Conservation (phyloP, 164 flowering plant species). For the Warburgia ugandensis region DNA sequence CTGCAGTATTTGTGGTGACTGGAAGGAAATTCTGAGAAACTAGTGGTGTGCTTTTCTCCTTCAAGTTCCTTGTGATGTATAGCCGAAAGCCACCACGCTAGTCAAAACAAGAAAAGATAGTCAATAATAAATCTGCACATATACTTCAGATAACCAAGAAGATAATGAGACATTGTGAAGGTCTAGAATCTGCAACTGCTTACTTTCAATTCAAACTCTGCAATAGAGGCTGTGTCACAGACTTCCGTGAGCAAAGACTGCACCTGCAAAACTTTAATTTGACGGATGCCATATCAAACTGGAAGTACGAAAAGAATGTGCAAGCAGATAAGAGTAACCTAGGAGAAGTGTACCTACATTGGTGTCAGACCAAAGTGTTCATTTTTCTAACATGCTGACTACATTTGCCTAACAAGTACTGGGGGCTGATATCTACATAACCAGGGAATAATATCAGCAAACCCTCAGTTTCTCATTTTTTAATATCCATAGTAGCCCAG, state of each 20-base stretch:
- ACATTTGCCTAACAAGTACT: too few species aligned
- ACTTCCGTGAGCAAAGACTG: constrained; percentile 50
- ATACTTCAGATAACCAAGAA: background rate
- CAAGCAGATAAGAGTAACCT: background rate
- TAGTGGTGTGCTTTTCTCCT: constrained; percentile 22
- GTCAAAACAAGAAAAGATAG: constrained; percentile 6
- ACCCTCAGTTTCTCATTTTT: too few species aligned
- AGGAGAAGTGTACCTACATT: too few species aligned
- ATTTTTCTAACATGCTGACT: too few species aligned
- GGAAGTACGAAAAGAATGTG: background rate
- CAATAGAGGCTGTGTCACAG: constrained; percentile 69
- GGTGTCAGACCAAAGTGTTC: too few species aligned
- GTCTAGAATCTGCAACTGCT: constrained; percentile 7
- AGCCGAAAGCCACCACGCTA: constrained; percentile 66
- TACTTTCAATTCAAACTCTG: constrained; percentile 78
- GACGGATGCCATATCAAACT: background rate
- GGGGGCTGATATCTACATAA: too few species aligned
- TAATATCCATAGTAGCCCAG: too few species aligned
- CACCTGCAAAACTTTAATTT: constrained; percentile 33
- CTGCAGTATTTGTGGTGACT: constrained; percentile 14
- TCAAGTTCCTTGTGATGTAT: constrained; percentile 45
- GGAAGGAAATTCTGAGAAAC: constrained; percentile 30
- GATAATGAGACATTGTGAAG: background rate
- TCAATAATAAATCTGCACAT: background rate
- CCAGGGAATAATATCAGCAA: too few species aligned